Percentiles rank a stretch among this genome's conserved stretches.
These are phyloP conservation scores for Kazachstania viticola DNA, from an alignment of 805 yeast species.

Conservation along the genomic window DNA sequence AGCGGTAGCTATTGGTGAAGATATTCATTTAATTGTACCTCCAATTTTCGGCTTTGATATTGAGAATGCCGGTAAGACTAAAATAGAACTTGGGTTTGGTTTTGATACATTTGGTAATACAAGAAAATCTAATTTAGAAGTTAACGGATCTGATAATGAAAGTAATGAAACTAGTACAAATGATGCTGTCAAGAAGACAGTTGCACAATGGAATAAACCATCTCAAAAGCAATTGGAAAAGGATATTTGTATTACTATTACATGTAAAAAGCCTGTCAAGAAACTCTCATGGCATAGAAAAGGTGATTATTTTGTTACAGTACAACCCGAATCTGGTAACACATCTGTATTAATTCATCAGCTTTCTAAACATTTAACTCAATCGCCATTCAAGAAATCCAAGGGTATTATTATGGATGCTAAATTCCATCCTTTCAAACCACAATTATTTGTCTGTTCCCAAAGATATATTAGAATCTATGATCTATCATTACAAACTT, in stretches of 20 bases:
- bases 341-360: conserved; percentile 90
- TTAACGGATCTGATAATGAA: conserved; percentile 29
- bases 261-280: conserved; percentile 56
- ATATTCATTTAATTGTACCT: conserved; percentile 69
- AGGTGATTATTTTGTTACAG: conserved; percentile 93
- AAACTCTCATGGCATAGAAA: conserved; percentile 90
- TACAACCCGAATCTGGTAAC: conserved; percentile 87
- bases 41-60: conserved; percentile 82
- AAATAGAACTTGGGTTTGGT: conserved; percentile 88
- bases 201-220: conserved; percentile 80
- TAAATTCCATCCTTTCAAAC: conserved; percentile 92
- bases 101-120: conserved; percentile 53
- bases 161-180: conserved; percentile 32
- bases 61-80: conserved; percentile 69
- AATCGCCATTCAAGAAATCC: conserved; percentile 87
- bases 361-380: conserved; percentile 85
- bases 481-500: conserved; percentile 75
- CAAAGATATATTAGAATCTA: conserved; percentile 88
- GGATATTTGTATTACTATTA: conserved; percentile 66
- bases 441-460: conserved; percentile 85
- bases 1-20: conserved; percentile 77
- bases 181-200: conserved; percentile 35
- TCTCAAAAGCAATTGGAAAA: conserved; percentile 43
- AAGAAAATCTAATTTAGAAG: conserved; percentile 32
- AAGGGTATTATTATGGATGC: conserved; percentile 94